Conservation (phyloP, 352 stramenopile species). For the Pythium utonaiense region DNA sequence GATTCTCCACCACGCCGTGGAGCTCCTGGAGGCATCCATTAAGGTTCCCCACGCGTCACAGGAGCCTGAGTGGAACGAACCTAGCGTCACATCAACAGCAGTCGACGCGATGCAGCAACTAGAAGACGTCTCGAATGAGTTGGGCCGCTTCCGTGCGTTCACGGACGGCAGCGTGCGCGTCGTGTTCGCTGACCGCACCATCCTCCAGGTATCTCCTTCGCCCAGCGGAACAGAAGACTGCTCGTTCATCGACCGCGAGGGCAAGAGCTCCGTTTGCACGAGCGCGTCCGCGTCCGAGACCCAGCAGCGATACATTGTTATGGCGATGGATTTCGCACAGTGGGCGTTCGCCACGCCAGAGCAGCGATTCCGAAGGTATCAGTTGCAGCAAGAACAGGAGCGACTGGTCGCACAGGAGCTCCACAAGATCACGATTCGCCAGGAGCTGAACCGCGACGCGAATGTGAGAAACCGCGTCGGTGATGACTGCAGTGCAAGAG, state of each 20-base stretch:
- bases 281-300: conserved; percentile 31
- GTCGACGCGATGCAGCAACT: background rate
- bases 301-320: conserved; percentile 48
- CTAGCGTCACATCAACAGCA: background rate
- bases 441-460: conserved; percentile 16
- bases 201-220: conserved; percentile 43
- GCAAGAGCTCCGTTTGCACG: conserved; percentile 34
- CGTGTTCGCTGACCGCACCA: conserved; percentile 68
- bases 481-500: background rate
- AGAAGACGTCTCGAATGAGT: conserved; percentile 34
- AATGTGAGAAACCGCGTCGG: background rate
- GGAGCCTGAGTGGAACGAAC: background rate
- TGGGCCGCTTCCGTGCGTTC: conserved; percentile 64
- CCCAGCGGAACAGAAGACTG: conserved; percentile 29
- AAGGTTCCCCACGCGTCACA: background rate
- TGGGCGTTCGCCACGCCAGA: conserved; percentile 61
- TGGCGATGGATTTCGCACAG: conserved; percentile 54
- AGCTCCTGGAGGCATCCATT: conserved; percentile 6
- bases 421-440: conserved; percentile 21
- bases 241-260: conserved; percentile 51
- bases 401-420: conserved; percentile 13
- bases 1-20: conserved; percentile 5
- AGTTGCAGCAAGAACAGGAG: conserved; percentile 14
- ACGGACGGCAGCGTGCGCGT: conserved; percentile 58
- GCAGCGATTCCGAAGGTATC: conserved; percentile 42